Evolutionary conservation across 306 rosid species (phyloP).

Genomic region (Nissolia schottii): DNA sequence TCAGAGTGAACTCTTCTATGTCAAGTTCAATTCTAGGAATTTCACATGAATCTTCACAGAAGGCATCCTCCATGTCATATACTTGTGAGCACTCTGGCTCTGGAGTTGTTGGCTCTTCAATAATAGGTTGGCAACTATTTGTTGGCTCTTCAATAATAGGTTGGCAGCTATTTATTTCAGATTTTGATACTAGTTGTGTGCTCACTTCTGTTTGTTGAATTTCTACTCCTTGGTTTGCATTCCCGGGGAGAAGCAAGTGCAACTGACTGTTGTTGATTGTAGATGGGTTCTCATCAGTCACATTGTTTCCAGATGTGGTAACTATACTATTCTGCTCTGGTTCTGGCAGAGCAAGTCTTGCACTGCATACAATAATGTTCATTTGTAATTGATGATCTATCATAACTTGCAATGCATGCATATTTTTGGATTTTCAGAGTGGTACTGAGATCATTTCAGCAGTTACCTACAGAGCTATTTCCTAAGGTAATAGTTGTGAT

Average conservation of each 20-base stretch:
- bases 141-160: conserved; percentile 96
- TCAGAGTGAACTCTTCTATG: conserved; percentile 76
- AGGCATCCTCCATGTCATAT: conserved; percentile 72
- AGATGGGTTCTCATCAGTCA: conserved; percentile 33
- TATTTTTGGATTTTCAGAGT: not conserved
- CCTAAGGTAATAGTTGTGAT: not conserved
- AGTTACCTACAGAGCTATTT: not conserved
- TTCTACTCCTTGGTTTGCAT: conserved; percentile 40
- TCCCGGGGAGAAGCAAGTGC: conserved; percentile 56
- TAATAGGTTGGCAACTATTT: conserved; percentile 65
- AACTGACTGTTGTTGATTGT: conserved; percentile 31
- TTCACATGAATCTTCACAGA: conserved; percentile 59
- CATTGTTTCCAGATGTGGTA: conserved; percentile 44
- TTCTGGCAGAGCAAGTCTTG: conserved; percentile 95
- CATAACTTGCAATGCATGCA: conserved; percentile 17
- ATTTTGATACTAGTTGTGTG: conserved; percentile 33
- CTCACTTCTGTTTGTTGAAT: conserved; percentile 40
- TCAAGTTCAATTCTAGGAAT: conserved; percentile 83
- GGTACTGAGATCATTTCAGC: not conserved
- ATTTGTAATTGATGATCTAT: conserved; percentile 32
- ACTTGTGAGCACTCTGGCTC: conserved; percentile 66
- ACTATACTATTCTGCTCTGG: conserved; percentile 76
- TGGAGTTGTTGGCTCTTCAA: conserved; percentile 95
- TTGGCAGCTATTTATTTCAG: conserved; percentile 42
- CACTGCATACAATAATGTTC: conserved; percentile 58